Base-by-base conservation (phyloP, 352 stramenopile species). In the Phytophthora melonis region DNA sequence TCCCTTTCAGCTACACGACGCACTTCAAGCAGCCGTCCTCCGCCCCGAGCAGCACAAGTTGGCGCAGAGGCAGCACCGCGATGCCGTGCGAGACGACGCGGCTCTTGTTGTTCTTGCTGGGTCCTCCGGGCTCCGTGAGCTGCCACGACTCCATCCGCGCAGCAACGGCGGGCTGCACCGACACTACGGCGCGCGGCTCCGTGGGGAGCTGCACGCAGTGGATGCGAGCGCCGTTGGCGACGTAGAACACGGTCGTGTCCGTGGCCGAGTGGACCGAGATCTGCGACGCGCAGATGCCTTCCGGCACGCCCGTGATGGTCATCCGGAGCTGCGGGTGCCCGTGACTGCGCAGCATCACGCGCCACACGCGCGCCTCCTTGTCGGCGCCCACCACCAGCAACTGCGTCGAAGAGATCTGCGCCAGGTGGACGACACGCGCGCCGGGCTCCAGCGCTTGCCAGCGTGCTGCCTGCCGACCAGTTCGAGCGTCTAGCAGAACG, bases 1-100 rank as follows among this genome's bases (percentile, higher is more conserved):
- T 50, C 41, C 14, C 6, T 50, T 50, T 68, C 39, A 58, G 36
- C 41, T 75, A 87, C 4, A 82, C 23, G 27, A 83, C 68, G 60
- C 82, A 87, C 58, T 85, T 82, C 45, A 94, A 70, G 23, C 80
- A 87, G 25, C 88, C 88, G 58, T 94, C 88, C 2, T 94, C 88
- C 1, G 79, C 72, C 16, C 88, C 86, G 3, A 94, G 25, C 47
- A 94, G 45, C 21, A 93, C 32, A 19, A 93, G 63, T 60, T 92
- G 88, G 3, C 88, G 77, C 23, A 94, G 52, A 0, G 88, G 84
- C 18, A 94, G 61, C 54, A 92, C 67, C 0, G 75, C 79, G 5
- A 93, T 23, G 21, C 74, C 81, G 32, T 89, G 78, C 3, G 65
- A 64, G 0, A 76, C 58, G 7, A 82, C 43, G 43, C 88, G 89